Base-by-base conservation (phyloP, 169 alveolate genomes). In the Eimeria acervulina region DNA sequence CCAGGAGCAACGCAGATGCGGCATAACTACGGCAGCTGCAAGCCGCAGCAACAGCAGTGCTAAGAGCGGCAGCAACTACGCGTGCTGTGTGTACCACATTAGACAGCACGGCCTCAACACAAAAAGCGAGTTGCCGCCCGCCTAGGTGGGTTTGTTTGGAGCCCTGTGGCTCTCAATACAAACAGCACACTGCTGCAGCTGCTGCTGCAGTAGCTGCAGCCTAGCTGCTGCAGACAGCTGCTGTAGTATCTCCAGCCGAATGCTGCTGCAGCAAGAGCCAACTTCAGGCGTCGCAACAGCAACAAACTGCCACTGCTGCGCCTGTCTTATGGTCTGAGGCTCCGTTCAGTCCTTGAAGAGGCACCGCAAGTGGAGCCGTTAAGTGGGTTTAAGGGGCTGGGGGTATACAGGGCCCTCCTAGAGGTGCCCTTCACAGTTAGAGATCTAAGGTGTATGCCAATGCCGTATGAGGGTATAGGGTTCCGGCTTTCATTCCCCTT, bases 231-330 rank as follows among this genome's bases (percentile, higher is more conserved):
- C 74, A 63, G 66, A 7, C n/a, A 17, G 66, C 55, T n/a, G n/a
- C n/a, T n/a, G n/a, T n/a, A n/a, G n/a, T n/a, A n/a, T n/a, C n/a
- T n/a, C n/a, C n/a, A n/a, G 59, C 59, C 68, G 12, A 59, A 59
- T 59, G 28, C 42, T 66, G 76, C 76, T 12, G 76, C 76, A n/a
- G 76, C 76, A 0, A 8, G 42, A n/a, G 28, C 12, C 42, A 33
- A 70, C 51, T 33, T n/a, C 81, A 13, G 47, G 51, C 10, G 10
- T 17, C 15, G 23, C 51, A 36, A 15, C 81, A 36, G 47, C 51
- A 33, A 13, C 51, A 33, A 70, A 70, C 81, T 36, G 81, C 47
- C 38, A 51, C 51, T 78, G 89, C 63, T 23, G 89, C 66, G 89
- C 26, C 89, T 42, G 23, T 13, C 89, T 40, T 17, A 40, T 26